Conservation (phyloP, 2,329 filamentous ascomycete species). For the Neodidymelliopsis sp. region DNA sequence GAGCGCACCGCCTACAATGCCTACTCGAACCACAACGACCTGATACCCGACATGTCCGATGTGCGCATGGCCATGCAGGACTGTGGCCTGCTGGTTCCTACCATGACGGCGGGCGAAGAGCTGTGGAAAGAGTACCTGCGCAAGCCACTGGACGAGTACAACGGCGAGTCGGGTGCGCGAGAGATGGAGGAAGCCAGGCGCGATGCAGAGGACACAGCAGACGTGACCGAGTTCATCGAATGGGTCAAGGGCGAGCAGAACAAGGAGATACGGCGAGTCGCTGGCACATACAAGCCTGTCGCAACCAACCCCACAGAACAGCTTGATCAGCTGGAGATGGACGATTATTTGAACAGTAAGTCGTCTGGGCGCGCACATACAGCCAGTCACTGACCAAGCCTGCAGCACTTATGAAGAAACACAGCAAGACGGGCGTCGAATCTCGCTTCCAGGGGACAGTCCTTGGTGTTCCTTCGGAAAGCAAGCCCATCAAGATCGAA, state of each 20-base stretch:
- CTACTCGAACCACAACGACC: conserved; percentile 71
- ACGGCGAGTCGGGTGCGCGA: conserved; percentile 49
- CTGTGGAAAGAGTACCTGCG: conserved; percentile 63
- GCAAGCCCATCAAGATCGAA: conserved; percentile 77
- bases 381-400: conserved; percentile 24
- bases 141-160: conserved; percentile 53
- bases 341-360: conserved; percentile 57
- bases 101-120: conserved; percentile 72
- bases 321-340: conserved; percentile 52
- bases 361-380: not conserved
- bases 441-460: conserved; percentile 85
- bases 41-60: conserved; percentile 73
- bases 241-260: conserved; percentile 81
- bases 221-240: conserved; percentile 77
- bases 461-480: conserved; percentile 76
- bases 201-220: conserved; percentile 76
- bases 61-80: conserved; percentile 86
- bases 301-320: conserved; percentile 55
- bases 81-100: conserved; percentile 75
- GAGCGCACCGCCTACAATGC: conserved; percentile 76
- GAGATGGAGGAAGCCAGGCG: conserved; percentile 54
- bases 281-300: conserved; percentile 65
- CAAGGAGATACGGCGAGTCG: conserved; percentile 81
- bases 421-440: conserved; percentile 88
- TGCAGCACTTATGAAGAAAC: conserved; percentile 85